Conservation (phyloP, 768 basidiomycete genomes). For the Serendipita indica region DNA sequence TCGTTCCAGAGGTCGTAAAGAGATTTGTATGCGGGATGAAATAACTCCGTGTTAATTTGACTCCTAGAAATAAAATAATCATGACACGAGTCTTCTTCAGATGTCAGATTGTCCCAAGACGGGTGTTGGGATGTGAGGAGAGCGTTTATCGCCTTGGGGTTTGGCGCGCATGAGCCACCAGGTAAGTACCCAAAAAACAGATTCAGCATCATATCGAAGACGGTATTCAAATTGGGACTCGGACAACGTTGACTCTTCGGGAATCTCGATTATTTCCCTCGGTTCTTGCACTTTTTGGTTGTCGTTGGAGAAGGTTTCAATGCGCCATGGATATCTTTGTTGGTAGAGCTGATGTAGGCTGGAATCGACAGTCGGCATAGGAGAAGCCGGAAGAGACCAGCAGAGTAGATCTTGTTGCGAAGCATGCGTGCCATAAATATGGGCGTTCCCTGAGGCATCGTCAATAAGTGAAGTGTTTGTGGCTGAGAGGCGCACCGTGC, state of each 20-base stretch:
- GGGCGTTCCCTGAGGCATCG: background rate
- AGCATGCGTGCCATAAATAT: constrained; percentile 1
- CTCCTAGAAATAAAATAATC: background rate
- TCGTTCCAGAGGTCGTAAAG: background rate
- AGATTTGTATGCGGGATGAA: background rate
- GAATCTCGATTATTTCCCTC: too few relatives aligned
- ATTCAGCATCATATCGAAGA: background rate
- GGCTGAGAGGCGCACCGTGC: background rate
- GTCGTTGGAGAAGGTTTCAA: background rate
- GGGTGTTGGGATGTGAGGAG: background rate
- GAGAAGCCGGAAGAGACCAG: background rate
- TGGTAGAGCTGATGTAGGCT: background rate
- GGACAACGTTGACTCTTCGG: background rate
- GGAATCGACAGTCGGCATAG: background rate
- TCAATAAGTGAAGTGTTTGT: background rate
- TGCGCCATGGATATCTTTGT: background rate
- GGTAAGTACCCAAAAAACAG: background rate
- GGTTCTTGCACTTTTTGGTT: background rate
- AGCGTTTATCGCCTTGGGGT: background rate
- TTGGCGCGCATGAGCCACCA: background rate
- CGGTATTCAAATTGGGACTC: background rate
- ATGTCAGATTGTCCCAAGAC: background rate
- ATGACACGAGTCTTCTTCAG: background rate
- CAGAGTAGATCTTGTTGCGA: background rate
- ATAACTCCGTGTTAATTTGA: background rate